Percentiles rank a stretch among this genome's conserved stretches.
phyloP scores from a whole-genome alignment of 2,329 filamentous ascomycete species.

The Penicillium sp. region DNA sequence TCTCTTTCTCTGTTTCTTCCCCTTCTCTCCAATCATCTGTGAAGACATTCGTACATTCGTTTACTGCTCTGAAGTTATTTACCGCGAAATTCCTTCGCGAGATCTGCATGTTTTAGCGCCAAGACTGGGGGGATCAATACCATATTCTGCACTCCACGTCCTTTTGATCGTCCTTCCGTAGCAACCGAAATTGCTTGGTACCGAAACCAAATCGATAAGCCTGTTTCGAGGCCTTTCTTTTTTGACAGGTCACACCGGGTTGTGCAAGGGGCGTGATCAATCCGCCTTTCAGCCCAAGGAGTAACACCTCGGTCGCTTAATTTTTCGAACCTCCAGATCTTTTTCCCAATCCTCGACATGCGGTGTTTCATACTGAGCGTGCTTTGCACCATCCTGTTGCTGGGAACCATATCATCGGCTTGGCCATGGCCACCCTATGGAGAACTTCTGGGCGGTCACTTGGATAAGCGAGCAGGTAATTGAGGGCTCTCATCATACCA shows the following conservation, averaged over 20 bases:
- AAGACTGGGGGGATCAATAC: conserved; percentile 7
- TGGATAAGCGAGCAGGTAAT: conserved; percentile 27
- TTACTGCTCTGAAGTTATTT: neutral
- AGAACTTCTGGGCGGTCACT: conserved; percentile 14
- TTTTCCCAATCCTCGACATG: conserved; percentile 26
- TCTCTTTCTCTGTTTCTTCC: conserved; percentile 4
- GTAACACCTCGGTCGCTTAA: conserved; percentile 2
- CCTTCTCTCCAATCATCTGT: neutral
- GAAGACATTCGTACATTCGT: conserved; percentile 17
- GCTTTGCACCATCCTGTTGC: conserved; percentile 32
- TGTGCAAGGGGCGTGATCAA: conserved; percentile 1
- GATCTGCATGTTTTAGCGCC: conserved; percentile 18
- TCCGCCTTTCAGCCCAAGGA: neutral
- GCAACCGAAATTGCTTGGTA: conserved; percentile 1
- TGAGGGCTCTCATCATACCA: neutral
- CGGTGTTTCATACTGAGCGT: conserved; percentile 31
- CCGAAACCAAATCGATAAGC: neutral
- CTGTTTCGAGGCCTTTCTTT: neutral
- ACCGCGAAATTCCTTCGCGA: conserved; percentile 5
- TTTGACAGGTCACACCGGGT: neutral
- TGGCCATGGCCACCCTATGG: conserved; percentile 25
- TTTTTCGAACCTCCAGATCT: neutral
- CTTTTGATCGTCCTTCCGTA: conserved; percentile 4
- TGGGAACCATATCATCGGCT: conserved; percentile 31
- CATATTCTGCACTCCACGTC: conserved; percentile 11